Base-by-base conservation (phyloP, 345 rosid species). In the Brassica carinata region DNA sequence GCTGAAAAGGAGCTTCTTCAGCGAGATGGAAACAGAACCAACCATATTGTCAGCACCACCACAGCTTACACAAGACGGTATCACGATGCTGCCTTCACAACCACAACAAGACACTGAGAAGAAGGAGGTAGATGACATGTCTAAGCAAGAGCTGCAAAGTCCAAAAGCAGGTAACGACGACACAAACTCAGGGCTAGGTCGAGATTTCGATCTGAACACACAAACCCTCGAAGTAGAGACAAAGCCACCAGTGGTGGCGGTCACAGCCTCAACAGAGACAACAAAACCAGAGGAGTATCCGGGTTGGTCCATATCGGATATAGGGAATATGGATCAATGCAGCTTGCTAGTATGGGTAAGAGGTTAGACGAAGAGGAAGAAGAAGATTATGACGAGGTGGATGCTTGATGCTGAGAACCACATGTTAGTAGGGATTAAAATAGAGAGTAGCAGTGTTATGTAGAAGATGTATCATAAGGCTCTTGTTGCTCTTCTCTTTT, bases 381-480 rank as follows among this genome's bases (percentile, higher is more conserved):
- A 85, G 97, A 96, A 85, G 97, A 96, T 84, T 93, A 96, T 5
- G 99, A 96, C 27, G 82, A 79, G 82, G 98, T 92, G 84, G 97
- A 91, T 85, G 89, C 84, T 75, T 95, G 76, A 43, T 31, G 14
- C 8, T 18, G 38, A 67, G 69, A 59, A 8, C 15, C 40, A 14
- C 19, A 31, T 58, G 15, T 19, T 31, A 19, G 81, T 65, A 78
- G 77, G 77, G 71, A 13, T 72, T 67, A 15, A 30, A 67, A 67
- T 40, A 73, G 78, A 66, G 77, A 59, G 55, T 79, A 79, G 74
- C 57, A 73, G 34, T 48, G 36, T 45, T 57, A 65, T 79, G 77
- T 73, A 73, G 69, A 58, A 79, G 61, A 61, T 53, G 82, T 73
- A 64, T 72, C 36, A 5, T 66, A 57, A 36, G 57, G 43, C 40